Evolutionary conservation across 371 early-diverging fungal genomes (phyloP).

Genomic region (Syncephalis fuscata): DNA sequence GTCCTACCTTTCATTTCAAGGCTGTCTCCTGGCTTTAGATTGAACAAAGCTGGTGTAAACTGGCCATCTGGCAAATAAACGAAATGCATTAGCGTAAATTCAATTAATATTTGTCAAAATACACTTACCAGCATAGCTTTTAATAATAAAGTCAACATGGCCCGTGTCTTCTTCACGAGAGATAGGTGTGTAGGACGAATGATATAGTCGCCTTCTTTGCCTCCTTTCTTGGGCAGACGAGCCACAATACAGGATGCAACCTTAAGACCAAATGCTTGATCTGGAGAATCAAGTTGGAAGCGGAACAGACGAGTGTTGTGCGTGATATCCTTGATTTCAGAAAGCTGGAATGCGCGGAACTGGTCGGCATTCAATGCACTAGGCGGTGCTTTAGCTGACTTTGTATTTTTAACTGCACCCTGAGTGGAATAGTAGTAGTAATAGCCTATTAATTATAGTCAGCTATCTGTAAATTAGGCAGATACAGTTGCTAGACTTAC

Average conservation of each 20-base stretch:
- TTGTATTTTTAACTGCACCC: neutral
- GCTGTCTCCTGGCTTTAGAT: conserved; percentile 64
- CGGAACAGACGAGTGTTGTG: conserved; percentile 68
- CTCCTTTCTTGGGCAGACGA: conserved; percentile 37
- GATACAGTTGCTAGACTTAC: neutral
- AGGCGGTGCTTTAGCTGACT: neutral
- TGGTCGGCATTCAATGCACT: conserved; percentile 39
- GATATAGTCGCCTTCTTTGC: conserved; percentile 30
- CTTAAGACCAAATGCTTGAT: conserved; percentile 45
- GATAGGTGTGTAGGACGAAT: conserved; percentile 86
- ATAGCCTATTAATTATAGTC: neutral
- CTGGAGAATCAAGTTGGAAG: conserved; percentile 46
- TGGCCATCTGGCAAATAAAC: no score
- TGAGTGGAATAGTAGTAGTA: neutral
- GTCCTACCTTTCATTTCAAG: conserved; percentile 56
- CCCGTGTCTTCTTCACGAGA: conserved; percentile 47
- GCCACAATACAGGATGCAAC: conserved; percentile 72
- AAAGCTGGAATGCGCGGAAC: conserved; percentile 54
- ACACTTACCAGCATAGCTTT: conserved; percentile 33
- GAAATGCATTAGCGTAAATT: no score
- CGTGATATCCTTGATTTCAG: conserved; percentile 35
- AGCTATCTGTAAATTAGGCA: neutral
- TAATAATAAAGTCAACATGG: conserved; percentile 78
- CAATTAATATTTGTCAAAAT: conserved; percentile 3
- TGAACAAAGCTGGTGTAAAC: conserved; percentile 9